Evolutionary conservation across 2,329 filamentous ascomycete species (phyloP), one percentile per base, ranked within the genome.

Genomic region (Fusarium veterinarium): DNA sequence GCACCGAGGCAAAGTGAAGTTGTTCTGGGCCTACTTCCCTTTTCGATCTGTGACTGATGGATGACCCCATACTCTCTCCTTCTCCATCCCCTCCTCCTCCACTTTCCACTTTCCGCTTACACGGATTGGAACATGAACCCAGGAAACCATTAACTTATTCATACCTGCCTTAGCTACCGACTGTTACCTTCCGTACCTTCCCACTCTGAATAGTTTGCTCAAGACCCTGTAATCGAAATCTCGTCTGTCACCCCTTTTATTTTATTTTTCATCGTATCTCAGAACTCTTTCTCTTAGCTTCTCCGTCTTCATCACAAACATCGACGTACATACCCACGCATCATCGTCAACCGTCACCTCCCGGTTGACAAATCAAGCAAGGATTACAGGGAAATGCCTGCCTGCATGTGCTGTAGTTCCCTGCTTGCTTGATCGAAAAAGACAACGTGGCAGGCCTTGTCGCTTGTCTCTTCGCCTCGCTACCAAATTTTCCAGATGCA

Each of bases 21-120:
- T 69, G 60, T 73, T 75, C 65, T 60, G 74, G 76, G 69, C 59
- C 74, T 72, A 75, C 61, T 77, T 76, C 76, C 76, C 42, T 55
- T 77, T 77, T 77, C n/a, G 76, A 75, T 73, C 49, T 41, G 60
- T 56, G 61, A 72, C 73, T 76, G 62, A 51, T 56, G 57, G 62
- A 51, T 57, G 57, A 69, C 64, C 66, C 49, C 58, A 56, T 67
- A 60, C 63, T 40, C 62, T 38, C 25, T 23, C 37, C 52, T 56
- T 41, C 49, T 41, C 49, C 38, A 56, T 56, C 38, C 23, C 42
- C 55, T 48, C 60, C 59, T 58, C 65, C 64, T 61, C 60, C 55
- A 49, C 55, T 58, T 58, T 63, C 68, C 60, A 53, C 41, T 64
- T 64, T 57, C 71, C 71, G 64, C 70, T 52, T 64, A 64, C 35